These are phyloP conservation scores for Eucalyptus dawsonii DNA, from an alignment of 345 rosid genomes.

Conservation along the genomic window DNA sequence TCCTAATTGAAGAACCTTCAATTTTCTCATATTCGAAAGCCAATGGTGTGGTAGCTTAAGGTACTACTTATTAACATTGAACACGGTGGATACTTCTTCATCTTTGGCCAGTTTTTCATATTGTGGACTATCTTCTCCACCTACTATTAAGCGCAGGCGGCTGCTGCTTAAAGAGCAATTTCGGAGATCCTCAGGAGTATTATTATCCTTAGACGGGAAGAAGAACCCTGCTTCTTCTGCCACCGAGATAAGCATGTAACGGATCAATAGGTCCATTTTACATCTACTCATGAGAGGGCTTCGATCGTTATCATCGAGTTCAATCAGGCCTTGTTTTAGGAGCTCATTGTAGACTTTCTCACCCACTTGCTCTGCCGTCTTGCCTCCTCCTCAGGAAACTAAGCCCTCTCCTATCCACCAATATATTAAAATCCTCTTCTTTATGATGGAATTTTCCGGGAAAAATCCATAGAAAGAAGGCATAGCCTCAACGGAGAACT, in stretches of 20 bases:
- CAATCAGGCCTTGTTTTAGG: not conserved
- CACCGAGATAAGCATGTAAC: not conserved
- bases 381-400: not conserved
- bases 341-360: not conserved
- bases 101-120: rapidly evolving
- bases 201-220: not conserved
- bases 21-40: not conserved
- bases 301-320: not conserved
- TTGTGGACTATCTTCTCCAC: rapidly evolving
- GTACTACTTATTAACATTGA: constrained; percentile 5
- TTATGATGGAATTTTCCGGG: not conserved
- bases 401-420: constrained; percentile 8
- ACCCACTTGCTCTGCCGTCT: not conserved
- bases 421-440: not conserved
- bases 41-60: not conserved
- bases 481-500: not conserved
- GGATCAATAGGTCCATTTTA: not conserved
- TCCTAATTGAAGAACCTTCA: constrained; percentile 18
- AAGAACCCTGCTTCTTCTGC: not conserved
- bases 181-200: not conserved
- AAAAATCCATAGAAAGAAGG: not conserved
- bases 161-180: not conserved
- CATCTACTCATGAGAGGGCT: not conserved
- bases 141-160: not conserved
- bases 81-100: not conserved